A percentile compares a stretch with the other conserved stretches of the same genome.
These are phyloP conservation scores for Solanum stenotomum DNA, from an alignment of 257 asterid genomes.

Conservation along the genomic window DNA sequence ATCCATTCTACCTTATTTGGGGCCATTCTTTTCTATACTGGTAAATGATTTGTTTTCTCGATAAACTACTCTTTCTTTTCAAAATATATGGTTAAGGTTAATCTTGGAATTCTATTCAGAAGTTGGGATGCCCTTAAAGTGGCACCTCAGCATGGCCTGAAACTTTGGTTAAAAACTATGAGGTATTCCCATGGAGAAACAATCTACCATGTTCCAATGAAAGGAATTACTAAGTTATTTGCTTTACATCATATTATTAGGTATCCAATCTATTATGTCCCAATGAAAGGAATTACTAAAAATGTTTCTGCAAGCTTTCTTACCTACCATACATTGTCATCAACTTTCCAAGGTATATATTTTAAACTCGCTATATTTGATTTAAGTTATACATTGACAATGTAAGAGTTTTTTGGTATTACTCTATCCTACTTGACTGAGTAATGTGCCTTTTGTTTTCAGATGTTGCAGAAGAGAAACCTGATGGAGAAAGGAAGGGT, in stretches of 20 bases:
- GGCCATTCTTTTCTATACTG: no score
- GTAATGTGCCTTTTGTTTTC: neutral
- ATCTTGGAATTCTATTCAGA: neutral
- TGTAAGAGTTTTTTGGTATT: neutral
- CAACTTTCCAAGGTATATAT: conserved; percentile 64
- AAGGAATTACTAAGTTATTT: neutral
- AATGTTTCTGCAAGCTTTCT: conserved; percentile 71
- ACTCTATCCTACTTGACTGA: neutral
- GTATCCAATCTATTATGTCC: conserved; percentile 85
- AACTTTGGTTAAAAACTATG: neutral
- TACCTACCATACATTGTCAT: conserved; percentile 73
- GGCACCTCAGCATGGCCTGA: neutral
- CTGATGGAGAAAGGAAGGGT: conserved; percentile 13
- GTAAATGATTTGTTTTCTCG: no score
- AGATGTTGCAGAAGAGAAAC: neutral
- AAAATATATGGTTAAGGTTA: neutral
- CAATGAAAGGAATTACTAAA: conserved; percentile 40
- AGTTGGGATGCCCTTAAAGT: neutral
- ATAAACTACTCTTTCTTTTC: neutral
- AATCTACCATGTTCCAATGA: neutral
- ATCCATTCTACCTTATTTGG: no score
- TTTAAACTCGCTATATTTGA: neutral
- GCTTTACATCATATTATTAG: conserved; percentile 5
- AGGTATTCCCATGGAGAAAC: neutral
- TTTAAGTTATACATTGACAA: neutral